These are phyloP conservation scores for Cryphonectria parasitica DNA, from an alignment of 2,329 filamentous ascomycete species.

Conservation along the genomic window DNA sequence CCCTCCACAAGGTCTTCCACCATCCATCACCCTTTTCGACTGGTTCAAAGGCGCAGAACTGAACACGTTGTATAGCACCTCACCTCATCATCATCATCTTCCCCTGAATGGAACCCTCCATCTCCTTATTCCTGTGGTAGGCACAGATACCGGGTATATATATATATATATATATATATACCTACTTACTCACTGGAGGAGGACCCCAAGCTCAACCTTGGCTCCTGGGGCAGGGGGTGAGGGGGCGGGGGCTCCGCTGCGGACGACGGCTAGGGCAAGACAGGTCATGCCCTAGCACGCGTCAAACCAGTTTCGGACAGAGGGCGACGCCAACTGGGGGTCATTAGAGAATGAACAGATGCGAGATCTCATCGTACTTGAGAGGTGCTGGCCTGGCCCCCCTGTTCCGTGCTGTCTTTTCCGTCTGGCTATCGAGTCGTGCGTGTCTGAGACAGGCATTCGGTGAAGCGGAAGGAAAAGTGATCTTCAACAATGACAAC, in stretches of 20 bases:
- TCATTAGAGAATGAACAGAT: background rate
- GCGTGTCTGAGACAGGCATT: conserved; percentile 25
- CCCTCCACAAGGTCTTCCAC: background rate
- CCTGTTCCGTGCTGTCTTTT: conserved; percentile 1
- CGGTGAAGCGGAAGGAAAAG: background rate
- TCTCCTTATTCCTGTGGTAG: background rate
- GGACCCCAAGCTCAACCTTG: background rate
- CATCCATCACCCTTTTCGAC: background rate
- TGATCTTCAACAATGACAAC: background rate
- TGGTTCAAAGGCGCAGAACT: background rate
- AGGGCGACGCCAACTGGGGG: background rate
- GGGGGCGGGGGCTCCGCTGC: too few relatives aligned
- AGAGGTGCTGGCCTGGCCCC: background rate
- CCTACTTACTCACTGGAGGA: background rate
- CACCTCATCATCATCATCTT: background rate
- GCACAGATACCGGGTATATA: background rate
- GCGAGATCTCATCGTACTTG: background rate
- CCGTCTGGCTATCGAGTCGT: conserved; percentile 15
- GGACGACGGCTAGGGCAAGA: background rate
- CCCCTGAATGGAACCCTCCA: background rate
- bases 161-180: background rate
- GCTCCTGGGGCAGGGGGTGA: too few relatives aligned
- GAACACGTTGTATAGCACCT: background rate
- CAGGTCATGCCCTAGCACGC: background rate
- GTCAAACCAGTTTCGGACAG: conserved; percentile 12